Evolutionary conservation across 1,284 basidiomycete genomes (phyloP).

Genomic region (Irpex lacteus): DNA sequence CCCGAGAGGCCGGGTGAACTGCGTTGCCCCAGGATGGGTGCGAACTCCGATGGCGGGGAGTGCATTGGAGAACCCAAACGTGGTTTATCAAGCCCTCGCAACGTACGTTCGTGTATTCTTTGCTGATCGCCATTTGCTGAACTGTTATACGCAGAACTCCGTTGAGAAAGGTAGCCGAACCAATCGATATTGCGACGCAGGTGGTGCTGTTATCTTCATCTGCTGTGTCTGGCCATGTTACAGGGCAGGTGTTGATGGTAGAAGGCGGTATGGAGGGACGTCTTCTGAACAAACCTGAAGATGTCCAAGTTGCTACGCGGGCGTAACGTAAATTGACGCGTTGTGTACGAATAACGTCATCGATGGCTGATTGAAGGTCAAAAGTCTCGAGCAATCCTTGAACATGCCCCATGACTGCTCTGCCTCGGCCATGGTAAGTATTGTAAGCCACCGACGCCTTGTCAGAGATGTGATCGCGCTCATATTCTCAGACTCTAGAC

Average conservation of each 20-base stretch:
- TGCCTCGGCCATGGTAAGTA: neutral
- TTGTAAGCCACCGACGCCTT: neutral
- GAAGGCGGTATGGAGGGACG: conserved; percentile 79
- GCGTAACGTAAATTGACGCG: neutral
- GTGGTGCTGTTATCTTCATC: conserved; percentile 64
- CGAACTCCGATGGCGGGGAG: conserved; percentile 57
- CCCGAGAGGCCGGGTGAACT: conserved; percentile 68
- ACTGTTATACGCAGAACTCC: conserved; percentile 47
- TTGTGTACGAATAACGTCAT: neutral
- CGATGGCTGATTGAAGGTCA: neutral
- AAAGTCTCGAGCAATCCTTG: neutral
- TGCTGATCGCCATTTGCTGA: neutral
- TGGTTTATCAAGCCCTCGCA: conserved; percentile 54
- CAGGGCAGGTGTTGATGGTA: conserved; percentile 69
- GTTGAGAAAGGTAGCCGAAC: conserved; percentile 65
- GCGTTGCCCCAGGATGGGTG: conserved; percentile 72
- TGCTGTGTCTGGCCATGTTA: conserved; percentile 66
- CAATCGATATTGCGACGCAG: conserved; percentile 65
- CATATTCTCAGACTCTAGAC: neutral
- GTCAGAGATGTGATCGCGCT: neutral
- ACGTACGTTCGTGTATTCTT: conserved; percentile 44
- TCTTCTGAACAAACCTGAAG: conserved; percentile 40
- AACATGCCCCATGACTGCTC: neutral
- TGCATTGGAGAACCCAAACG: conserved; percentile 41
- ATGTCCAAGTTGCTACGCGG: conserved; percentile 20